phyloP scores from a whole-genome alignment of 352 stramenopile species.

The Phytophthora syringae region DNA sequence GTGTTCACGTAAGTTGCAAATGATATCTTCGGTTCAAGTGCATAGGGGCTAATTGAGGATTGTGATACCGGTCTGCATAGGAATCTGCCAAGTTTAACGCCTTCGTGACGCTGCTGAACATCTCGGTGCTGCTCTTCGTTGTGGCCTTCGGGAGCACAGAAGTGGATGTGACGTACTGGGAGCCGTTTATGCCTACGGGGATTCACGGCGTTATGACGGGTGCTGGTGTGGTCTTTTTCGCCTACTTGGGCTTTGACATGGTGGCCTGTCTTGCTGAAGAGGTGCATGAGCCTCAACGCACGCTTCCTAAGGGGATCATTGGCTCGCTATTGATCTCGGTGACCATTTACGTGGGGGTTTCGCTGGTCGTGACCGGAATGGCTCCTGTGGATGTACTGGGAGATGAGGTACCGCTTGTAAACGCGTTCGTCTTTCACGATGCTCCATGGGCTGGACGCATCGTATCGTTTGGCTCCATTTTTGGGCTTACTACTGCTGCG shows the following conservation, averaged over 20 bases:
- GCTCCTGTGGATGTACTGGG: constrained; percentile 75
- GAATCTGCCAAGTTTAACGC: constrained; percentile 94
- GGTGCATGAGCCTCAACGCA: constrained; percentile 89
- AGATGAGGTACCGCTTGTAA: constrained; percentile 81
- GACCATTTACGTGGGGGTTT: constrained; percentile 90
- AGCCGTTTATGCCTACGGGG: constrained; percentile 87
- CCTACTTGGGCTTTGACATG: constrained; percentile 95
- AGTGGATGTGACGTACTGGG: constrained; percentile 79
- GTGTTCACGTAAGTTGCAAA: constrained; percentile 81
- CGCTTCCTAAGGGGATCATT: constrained; percentile 93
- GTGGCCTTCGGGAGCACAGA: constrained; percentile 81
- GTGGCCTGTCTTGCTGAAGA: constrained; percentile 93
- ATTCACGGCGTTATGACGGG: constrained; percentile 89
- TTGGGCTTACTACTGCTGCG: constrained; percentile 89
- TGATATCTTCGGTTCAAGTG: too few relatives aligned
- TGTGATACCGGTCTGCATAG: constrained; percentile 46
- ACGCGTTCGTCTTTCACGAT: constrained; percentile 83
- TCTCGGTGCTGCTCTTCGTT: constrained; percentile 92
- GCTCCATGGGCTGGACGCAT: constrained; percentile 78
- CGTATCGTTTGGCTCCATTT: constrained; percentile 93
- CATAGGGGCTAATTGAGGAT: neutral
- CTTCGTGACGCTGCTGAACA: constrained; percentile 90
- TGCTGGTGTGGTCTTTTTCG: constrained; percentile 92
- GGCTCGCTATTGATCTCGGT: constrained; percentile 92
- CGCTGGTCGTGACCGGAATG: constrained; percentile 91